phyloP scores from a whole-genome alignment of 176 grass and related monocot genomes.

The Hsuehochloa calcarea region DNA sequence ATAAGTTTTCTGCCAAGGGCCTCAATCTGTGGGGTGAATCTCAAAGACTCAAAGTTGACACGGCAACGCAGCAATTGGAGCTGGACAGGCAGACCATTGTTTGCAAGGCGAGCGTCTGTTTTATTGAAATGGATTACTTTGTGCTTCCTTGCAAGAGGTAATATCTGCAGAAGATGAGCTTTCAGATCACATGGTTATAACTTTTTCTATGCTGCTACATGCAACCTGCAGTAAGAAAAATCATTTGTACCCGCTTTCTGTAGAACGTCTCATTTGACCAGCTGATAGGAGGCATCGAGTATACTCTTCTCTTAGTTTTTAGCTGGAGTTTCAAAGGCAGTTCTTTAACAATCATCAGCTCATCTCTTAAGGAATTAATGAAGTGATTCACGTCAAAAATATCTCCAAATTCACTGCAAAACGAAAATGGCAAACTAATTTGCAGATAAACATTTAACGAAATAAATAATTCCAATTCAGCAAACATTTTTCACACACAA shows the following conservation, averaged over 20 bases:
- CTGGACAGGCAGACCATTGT: conserved; percentile 73
- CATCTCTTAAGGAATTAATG: conserved; percentile 96
- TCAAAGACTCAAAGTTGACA: conserved; percentile 85
- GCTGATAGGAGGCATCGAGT: conserved; percentile 87
- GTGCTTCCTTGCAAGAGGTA: conserved; percentile 88
- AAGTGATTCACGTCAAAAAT: conserved; percentile 88
- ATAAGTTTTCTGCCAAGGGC: conserved; percentile 81
- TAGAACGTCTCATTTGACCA: conserved; percentile 96
- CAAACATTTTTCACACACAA: neutral
- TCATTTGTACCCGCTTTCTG: conserved; percentile 59
- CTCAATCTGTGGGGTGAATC: conserved; percentile 89
- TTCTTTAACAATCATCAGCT: conserved; percentile 82
- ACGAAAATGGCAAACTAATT: neutral
- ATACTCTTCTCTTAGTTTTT: conserved; percentile 46
- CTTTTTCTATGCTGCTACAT: neutral
- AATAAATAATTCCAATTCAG: neutral
- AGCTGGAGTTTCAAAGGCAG: conserved; percentile 70
- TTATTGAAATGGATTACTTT: conserved; percentile 93
- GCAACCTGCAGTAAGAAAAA: neutral
- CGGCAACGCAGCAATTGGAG: conserved; percentile 81
- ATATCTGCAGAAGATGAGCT: conserved; percentile 49
- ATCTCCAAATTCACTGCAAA: conserved; percentile 88
- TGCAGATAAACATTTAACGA: neutral
- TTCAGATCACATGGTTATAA: conserved; percentile 18
- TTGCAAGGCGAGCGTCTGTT: conserved; percentile 86